Evolutionary conservation across 768 basidiomycete genomes (phyloP), one percentile per base, ranked within the genome.

Genomic region (Leccinum disarticulatum): DNA sequence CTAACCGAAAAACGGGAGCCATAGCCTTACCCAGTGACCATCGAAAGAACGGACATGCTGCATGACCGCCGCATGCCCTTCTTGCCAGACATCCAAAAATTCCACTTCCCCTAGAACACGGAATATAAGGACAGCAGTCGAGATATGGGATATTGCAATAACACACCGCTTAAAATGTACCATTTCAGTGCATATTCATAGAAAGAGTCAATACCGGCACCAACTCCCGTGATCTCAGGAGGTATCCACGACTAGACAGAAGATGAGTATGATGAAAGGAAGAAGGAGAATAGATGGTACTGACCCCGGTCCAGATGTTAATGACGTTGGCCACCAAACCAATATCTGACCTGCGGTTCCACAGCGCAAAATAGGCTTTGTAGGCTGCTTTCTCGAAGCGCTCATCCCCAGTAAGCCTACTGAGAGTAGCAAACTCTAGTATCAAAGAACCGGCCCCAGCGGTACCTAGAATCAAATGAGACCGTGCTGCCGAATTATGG

Each of bases 201-300:
- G 72, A 96, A 97, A 3, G 91, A 94, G 71, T 98, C 97, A 47
- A 97, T 87, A 1, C 97, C 97, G 6, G 97, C 97, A 27, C 96
- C 96, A 33, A 95, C 90, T 1, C 89, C 84, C 28, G 86, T 87
- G 7, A 88, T 75, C 62, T 93, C 88, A 17, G 94, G 93, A 52
- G 78, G 74, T 14, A 81, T 83, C 94, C 94, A 97, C 36, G 77
- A 72, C 91, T 69, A 25, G 11, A 60, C 14, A 53, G 55, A 36
- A 54, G 52, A 47, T 65, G 57, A 52, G 66, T 58, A 54, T 49
- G 22, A 46, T 36, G 2, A 52, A 54, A 17, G 17, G 43, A 58
- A 35, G 22, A 17, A 57, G 51, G 30, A 19, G 46, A 50, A 13
- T 56, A 31, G 15, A 19, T 54, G 5, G 19, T 36, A 80, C 87